Percentiles rank a stretch among this genome's conserved stretches.
These are phyloP conservation scores for Starmerella sirachaensis DNA, from an alignment of 805 yeast species.

Conservation along the genomic window DNA sequence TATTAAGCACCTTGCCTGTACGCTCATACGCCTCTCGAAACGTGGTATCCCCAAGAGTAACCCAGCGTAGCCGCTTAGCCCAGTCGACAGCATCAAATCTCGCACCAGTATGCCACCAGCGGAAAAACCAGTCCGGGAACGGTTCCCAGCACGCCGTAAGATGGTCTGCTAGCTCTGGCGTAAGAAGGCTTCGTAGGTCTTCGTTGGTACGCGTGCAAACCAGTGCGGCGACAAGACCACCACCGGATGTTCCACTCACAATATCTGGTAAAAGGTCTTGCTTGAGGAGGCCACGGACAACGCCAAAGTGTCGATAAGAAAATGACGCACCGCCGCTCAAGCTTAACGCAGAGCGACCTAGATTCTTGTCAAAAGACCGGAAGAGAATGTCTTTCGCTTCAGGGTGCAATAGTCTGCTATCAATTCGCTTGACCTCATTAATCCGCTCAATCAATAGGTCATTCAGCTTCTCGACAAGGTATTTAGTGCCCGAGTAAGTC, in stretches of 20 bases:
- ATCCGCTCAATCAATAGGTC: conserved; percentile 40
- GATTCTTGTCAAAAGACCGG: conserved; percentile 46
- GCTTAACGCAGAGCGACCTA: conserved; percentile 61
- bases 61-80: conserved; percentile 59
- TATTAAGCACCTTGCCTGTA: conserved; percentile 60
- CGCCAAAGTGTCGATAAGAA: conserved; percentile 67
- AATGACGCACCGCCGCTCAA: conserved; percentile 73
- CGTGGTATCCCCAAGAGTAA: conserved; percentile 61
- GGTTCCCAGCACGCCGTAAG: conserved; percentile 62
- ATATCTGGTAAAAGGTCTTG: conserved; percentile 54
- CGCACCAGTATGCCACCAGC: conserved; percentile 69
- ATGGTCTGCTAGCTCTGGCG: conserved; percentile 48
- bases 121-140: conserved; percentile 44
- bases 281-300: conserved; percentile 58
- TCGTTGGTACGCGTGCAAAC: conserved; percentile 58
- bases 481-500: conserved; percentile 63
- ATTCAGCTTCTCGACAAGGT: conserved; percentile 44
- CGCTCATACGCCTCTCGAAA: conserved; percentile 55
- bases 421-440: conserved; percentile 33
- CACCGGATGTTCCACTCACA: conserved; percentile 70
- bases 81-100: conserved; percentile 62
- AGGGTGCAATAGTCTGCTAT: conserved; percentile 26
- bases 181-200: conserved; percentile 45
- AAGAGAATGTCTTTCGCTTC: conserved; percentile 42
- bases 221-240: conserved; percentile 64